These are phyloP conservation scores for Cairneyella variabilis DNA, from an alignment of 495 filamentous ascomycete species.

Conservation along the genomic window DNA sequence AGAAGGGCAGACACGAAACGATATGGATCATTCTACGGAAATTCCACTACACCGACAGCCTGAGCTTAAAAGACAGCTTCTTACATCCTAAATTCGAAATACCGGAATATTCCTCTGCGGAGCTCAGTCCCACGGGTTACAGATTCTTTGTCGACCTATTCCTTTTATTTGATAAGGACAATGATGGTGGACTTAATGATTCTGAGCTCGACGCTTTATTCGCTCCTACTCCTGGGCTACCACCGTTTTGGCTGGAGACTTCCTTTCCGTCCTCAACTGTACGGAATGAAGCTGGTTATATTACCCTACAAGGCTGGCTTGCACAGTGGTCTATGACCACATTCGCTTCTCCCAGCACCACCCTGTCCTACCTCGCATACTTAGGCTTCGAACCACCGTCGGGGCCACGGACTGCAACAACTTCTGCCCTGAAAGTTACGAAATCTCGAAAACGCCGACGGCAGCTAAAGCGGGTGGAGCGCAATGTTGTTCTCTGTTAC, in stretches of 20 bases:
- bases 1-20: slow-evolving; percentile 97
- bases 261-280: slow-evolving; percentile 91
- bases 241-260: slow-evolving; percentile 78
- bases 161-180: slow-evolving; percentile 91
- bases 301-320: slow-evolving; percentile 96
- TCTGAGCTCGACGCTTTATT: slow-evolving; percentile 81
- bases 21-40: slow-evolving; percentile 96
- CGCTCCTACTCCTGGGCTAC: slow-evolving; percentile 87
- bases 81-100: slow-evolving; percentile 94
- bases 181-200: slow-evolving; percentile 89
- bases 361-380: slow-evolving; percentile 91
- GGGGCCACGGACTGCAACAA: slow-evolving; percentile 62
- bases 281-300: slow-evolving; percentile 89
- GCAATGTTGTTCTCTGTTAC: slow-evolving; percentile 95
- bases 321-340: slow-evolving; percentile 99
- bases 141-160: slow-evolving; percentile 98
- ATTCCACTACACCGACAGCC: slow-evolving; percentile 92
- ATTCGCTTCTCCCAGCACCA: slow-evolving; percentile 91
- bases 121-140: slow-evolving; percentile 91
- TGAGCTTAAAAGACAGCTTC: slow-evolving; percentile 85
- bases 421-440: slow-evolving; percentile 84
- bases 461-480: slow-evolving; percentile 78
- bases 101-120: slow-evolving; percentile 83
- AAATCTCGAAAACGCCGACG: slow-evolving; percentile 81
- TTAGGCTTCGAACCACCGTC: slow-evolving; percentile 74